A percentile compares a stretch with the other conserved stretches of the same genome.
phyloP scores from a whole-genome alignment of 2,329 filamentous ascomycete species.

The Colletotrichum lindemuthianum region DNA sequence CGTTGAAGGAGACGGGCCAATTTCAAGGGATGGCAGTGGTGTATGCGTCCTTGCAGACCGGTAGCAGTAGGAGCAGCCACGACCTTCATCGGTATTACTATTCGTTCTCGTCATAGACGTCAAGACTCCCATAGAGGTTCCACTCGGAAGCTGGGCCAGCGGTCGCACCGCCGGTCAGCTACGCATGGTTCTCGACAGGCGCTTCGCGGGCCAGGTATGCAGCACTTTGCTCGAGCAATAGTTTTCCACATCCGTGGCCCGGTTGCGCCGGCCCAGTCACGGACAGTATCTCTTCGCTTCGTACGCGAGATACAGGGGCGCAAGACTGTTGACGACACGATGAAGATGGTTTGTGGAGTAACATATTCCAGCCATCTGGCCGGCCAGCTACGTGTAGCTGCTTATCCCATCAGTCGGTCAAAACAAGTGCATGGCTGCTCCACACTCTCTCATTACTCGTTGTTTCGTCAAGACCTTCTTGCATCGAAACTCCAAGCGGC shows the following conservation, averaged over 20 bases:
- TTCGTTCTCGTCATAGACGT: conserved; percentile 23
- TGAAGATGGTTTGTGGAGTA: no score
- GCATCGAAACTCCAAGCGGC: no score
- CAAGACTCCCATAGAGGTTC: conserved; percentile 10
- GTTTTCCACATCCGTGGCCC: neutral
- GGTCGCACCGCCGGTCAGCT: conserved; percentile 7
- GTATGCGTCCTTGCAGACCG: neutral
- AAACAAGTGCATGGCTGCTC: no score
- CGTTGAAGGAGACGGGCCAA: neutral
- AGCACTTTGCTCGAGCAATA: neutral
- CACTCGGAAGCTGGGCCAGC: neutral
- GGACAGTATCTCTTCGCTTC: no score
- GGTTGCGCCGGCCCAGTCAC: neutral
- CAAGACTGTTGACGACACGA: no score
- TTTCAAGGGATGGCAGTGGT: no score
- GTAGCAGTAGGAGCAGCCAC: neutral
- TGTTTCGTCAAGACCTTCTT: no score
- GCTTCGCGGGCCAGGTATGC: neutral
- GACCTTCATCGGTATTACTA: neutral
- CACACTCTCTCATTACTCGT: no score
- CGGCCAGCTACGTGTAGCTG: no score
- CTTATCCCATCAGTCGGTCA: no score
- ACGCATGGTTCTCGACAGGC: neutral
- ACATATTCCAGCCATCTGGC: no score
- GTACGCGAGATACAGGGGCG: no score